Evolutionary conservation across 495 filamentous ascomycete species (phyloP), one percentile per base, ranked within the genome.

Genomic region (Poronia punctata): DNA sequence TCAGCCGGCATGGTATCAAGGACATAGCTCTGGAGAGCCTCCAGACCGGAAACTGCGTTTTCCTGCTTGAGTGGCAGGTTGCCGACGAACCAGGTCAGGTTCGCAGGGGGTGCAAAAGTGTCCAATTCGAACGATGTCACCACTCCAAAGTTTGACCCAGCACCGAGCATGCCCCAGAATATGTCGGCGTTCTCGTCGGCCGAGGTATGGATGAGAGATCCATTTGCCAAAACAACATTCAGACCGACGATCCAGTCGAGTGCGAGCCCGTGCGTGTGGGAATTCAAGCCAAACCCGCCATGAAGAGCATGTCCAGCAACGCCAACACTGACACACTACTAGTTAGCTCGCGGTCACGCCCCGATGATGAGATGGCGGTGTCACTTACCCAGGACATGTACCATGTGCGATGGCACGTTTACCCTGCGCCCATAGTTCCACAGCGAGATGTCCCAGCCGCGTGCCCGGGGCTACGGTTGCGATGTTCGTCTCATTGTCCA

Each of bases 201-300:
- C 8, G 66, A 70, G 9, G 53, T 22, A 14, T 60, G 48, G 7
- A 70, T 54, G 1, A 68, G 53, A 6, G 59, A 55, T 12, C 49
- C 52, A 42, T 71, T 67, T 43, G 68, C 68, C 2, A 69, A 53
- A 5, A 67, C 60, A 14, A 71, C 59, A 11, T 60, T 65, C 28
- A 60, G 54, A 17, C 60, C 60, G 11, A 54, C 45, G 9, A 69
- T 61, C 59, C 59, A 66, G 49, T 71, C 68, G n/a, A 67, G 35
- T 2, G 66, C 63, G 6, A 71, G 41, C 10, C 67, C 67, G 34
- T 64, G 46, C 3, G 63, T 61, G 34, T 70, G 66, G 1, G 66
- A 68, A 52, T 62, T 66, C 53, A 69, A 57, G 20, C 68, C 66
- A 32, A 62, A 67, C 1, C 66, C 67, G 7, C 67, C 65, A 43